Evolutionary conservation across 768 basidiomycete species (phyloP).

Genomic region (Kwoniella sp.): DNA sequence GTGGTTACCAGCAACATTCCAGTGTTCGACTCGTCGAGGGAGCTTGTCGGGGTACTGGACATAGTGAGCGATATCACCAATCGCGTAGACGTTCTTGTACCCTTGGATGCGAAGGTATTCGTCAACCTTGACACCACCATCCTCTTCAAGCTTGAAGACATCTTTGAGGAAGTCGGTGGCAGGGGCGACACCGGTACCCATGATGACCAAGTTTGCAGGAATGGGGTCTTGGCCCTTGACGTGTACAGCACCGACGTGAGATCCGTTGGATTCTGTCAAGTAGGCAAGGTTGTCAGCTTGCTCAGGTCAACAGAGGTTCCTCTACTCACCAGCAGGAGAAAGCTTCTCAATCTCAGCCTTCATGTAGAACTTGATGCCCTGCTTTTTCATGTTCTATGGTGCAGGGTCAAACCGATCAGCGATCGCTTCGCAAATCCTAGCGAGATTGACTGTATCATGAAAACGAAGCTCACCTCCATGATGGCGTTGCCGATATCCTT

Average conservation of each 20-base stretch:
- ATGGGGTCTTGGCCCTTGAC: constrained; percentile 66
- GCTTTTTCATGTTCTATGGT: constrained; percentile 71
- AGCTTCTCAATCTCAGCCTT: constrained; percentile 69
- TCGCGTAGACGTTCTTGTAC: constrained; percentile 48
- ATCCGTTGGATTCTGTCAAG: constrained; percentile 56
- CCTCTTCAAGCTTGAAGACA: constrained; percentile 65
- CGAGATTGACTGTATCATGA: background rate
- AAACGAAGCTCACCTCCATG: constrained; percentile 63
- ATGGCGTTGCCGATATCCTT: constrained; percentile 75
- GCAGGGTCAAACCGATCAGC: no score
- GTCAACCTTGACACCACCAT: constrained; percentile 77
- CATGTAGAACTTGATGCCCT: constrained; percentile 86
- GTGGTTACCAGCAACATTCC: constrained; percentile 89
- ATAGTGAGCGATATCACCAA: constrained; percentile 79
- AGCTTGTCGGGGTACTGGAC: constrained; percentile 71
- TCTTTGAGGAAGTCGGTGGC: constrained; percentile 76
- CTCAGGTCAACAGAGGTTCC: background rate
- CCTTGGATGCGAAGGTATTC: constrained; percentile 66
- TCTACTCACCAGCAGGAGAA: constrained; percentile 59
- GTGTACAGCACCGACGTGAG: constrained; percentile 66
- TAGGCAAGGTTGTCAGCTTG: background rate
- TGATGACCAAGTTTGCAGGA: constrained; percentile 73
- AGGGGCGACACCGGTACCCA: constrained; percentile 84
- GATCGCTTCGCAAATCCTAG: background rate
- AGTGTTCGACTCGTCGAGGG: constrained; percentile 78